Evolutionary conservation across 345 rosid genomes (phyloP), one percentile per base, ranked within the genome.

Genomic region (Geranium rotundifolium): DNA sequence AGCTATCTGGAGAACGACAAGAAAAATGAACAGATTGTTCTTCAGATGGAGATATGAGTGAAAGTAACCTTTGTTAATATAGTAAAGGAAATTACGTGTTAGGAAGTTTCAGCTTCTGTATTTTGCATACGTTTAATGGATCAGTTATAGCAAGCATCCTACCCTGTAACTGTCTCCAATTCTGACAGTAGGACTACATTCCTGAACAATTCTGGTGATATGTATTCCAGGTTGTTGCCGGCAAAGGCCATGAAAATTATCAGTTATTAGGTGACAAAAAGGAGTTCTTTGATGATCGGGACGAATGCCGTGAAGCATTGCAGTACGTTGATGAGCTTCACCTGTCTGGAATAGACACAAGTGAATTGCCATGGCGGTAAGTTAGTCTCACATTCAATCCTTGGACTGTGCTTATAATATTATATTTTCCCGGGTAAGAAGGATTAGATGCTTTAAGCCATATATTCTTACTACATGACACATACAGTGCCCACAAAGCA

Each of bases 311-410:
- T 58, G 97, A 90, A 77, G 97, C 99, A 74, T 79, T 86, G 79
- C 96, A 89, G 68, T 83, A 83, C 58, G 99, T 88, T 56, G 99
- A 89, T 60, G 96, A 90, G 76, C 96, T 90, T 69, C 99, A 93
- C 73, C 93, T 71, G 83, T 88, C 97, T 60, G 99, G 99, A 75
- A 93, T 93, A 67, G 99, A 87, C 77, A 87, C 96, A 1, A 89
- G 96, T 69, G 99, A 93, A 81, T 85, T 93, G 67, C 97, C 99
- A 20, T 93, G 99, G 99, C 79, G 95, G 99, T 93, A 79, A 77
- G 80, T 79, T 57, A 58, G 66, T 65, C 20, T 63, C 14, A 18
- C 37, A 10, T 60, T 73, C 14, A 30, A 55, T 56, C 23, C 19
- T 12, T 20, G 30, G 16, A 19, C 57, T 19, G 56, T 61, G 41